Evolutionary conservation across 768 basidiomycete genomes (phyloP).

Genomic region (Collybia mongolica): DNA sequence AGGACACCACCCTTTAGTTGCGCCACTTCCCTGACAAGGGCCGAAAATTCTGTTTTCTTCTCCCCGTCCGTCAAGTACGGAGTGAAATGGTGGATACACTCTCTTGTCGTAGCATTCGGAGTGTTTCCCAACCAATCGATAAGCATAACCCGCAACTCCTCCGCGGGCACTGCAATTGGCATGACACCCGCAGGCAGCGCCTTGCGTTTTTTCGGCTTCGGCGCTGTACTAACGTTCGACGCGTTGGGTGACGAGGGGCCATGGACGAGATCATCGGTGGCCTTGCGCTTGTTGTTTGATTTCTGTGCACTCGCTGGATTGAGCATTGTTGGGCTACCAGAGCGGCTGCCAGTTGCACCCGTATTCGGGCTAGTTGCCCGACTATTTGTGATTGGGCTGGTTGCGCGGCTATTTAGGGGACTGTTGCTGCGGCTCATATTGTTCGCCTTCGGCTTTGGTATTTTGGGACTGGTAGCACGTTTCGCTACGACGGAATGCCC

Average conservation of each 20-base stretch:
- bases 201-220: slow-evolving; percentile 61
- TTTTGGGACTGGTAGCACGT: slow-evolving; percentile 82
- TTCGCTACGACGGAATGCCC: slow-evolving; percentile 82
- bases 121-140: slow-evolving; percentile 75
- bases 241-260: slow-evolving; percentile 13
- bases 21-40: slow-evolving; percentile 78
- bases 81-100: slow-evolving; percentile 80
- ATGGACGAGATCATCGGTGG: slow-evolving; percentile 36
- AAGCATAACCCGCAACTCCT: slow-evolving; percentile 66
- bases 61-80: slow-evolving; percentile 67
- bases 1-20: slow-evolving; percentile 66
- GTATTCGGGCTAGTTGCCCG: slow-evolving; percentile 45
- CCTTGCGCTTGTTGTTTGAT: slow-evolving; percentile 42
- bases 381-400: slow-evolving; percentile 44
- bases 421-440: slow-evolving; percentile 55
- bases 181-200: slow-evolving; percentile 32
- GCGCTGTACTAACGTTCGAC: slow-evolving; percentile 17
- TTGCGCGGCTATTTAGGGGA: slow-evolving; percentile 58
- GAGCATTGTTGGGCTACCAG: slow-evolving; percentile 27
- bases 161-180: slow-evolving; percentile 38
- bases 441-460: slow-evolving; percentile 52
- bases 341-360: slow-evolving; percentile 20
- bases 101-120: slow-evolving; percentile 69
- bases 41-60: slow-evolving; percentile 76
- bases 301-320: slow-evolving; percentile 19